A percentile compares a stretch with the other conserved stretches of the same genome.
Conservation (phyloP, 225 moss, liverwort and hornwort genomes). For the Climacium dendroides region DNA sequence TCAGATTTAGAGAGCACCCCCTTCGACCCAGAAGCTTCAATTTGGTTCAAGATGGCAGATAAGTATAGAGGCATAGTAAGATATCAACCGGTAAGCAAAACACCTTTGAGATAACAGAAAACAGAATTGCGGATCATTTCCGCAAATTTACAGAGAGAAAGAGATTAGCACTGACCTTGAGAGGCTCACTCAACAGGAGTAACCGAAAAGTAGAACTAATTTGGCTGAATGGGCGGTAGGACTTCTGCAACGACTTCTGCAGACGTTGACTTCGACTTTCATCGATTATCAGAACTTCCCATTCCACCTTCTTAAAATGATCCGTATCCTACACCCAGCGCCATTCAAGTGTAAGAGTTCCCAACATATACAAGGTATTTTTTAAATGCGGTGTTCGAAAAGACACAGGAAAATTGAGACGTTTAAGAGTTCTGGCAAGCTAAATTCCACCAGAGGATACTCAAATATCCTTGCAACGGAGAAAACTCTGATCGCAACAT, state of each 20-base stretch:
- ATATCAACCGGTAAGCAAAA: not conserved
- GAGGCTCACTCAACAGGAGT: conserved; percentile 59
- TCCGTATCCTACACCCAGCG: conserved; percentile 52
- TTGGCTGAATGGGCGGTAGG: conserved; percentile 48
- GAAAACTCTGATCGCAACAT: not conserved
- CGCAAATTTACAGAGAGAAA: not conserved
- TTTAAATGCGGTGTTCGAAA: not conserved
- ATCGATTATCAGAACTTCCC: conserved; percentile 78
- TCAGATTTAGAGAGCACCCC: not conserved
- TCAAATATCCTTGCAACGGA: not conserved
- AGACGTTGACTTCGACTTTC: conserved; percentile 59
- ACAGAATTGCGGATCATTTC: not conserved
- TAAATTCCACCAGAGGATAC: not conserved
- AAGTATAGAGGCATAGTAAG: not conserved
- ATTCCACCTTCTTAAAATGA: conserved; percentile 43
- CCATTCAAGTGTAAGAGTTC: not conserved
- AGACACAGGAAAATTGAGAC: not conserved
- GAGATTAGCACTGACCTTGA: conserved; percentile 40
- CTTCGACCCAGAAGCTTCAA: not conserved
- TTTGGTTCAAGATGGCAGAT: not conserved
- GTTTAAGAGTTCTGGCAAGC: not conserved
- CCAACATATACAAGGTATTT: not conserved
- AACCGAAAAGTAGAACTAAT: conserved; percentile 55
- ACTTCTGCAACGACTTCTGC: conserved; percentile 52
- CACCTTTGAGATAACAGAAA: not conserved